These are phyloP conservation scores for Tulasnella sp. DNA, from an alignment of 768 basidiomycete genomes.

Conservation along the genomic window DNA sequence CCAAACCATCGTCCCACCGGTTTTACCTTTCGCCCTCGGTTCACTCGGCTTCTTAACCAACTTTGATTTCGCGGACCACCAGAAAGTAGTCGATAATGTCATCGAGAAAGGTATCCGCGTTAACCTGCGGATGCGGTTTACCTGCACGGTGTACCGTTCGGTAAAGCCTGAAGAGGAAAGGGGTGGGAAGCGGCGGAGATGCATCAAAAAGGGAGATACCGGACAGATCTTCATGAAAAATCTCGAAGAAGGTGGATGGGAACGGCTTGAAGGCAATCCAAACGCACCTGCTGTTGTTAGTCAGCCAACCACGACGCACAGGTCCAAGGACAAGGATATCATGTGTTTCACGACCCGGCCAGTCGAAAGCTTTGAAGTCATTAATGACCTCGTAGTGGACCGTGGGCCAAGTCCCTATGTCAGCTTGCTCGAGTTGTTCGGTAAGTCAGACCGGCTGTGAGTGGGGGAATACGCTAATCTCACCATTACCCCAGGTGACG, in stretches of 20 bases:
- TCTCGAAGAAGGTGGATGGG: constrained; percentile 88
- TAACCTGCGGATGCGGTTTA: constrained; percentile 98
- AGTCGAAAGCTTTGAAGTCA: constrained; percentile 91
- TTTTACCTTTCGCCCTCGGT: constrained; percentile 93
- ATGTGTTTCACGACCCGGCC: constrained; percentile 96
- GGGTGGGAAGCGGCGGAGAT: constrained; percentile 49
- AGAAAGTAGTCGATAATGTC: constrained; percentile 76
- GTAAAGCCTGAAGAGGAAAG: constrained; percentile 67
- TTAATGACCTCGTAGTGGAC: constrained; percentile 97
- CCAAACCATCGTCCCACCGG: constrained; percentile 97
- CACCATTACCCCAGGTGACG: constrained; percentile 66
- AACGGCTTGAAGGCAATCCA: constrained; percentile 71
- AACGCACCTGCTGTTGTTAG: background rate
- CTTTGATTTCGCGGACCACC: constrained; percentile 87
- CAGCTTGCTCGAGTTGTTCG: constrained; percentile 91
- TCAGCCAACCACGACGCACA: constrained; percentile 30
- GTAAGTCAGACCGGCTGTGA: constrained; percentile 45
- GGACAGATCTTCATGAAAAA: constrained; percentile 98
- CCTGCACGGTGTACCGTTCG: constrained; percentile 95
- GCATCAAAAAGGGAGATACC: constrained; percentile 87
- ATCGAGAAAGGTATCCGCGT: constrained; percentile 93
- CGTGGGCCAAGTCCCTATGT: constrained; percentile 98
- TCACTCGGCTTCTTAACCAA: constrained; percentile 97
- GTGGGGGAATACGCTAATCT: background rate
- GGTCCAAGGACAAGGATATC: constrained; percentile 85